phyloP scores from a whole-genome alignment of 179 eudicot species.

The Sideroxylon spinosum region DNA sequence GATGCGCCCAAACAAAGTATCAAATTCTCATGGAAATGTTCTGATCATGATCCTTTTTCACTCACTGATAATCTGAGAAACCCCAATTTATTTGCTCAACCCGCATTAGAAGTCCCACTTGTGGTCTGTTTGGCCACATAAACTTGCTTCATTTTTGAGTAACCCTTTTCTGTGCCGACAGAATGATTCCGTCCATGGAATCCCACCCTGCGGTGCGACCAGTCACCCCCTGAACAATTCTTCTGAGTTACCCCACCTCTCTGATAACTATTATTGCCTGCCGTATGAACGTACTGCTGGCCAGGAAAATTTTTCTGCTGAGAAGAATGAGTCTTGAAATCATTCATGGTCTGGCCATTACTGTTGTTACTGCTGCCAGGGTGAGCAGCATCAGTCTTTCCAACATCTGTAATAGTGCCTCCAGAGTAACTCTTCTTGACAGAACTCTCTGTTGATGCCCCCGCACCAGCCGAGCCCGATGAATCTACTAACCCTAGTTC shows the following conservation, averaged over 20 bases:
- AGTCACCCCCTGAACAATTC: constrained; percentile 49
- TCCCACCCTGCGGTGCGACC: constrained; percentile 69
- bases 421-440: constrained; percentile 31
- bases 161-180: constrained; percentile 53
- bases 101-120: constrained; percentile 33
- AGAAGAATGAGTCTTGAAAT: constrained; percentile 34
- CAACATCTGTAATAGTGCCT: constrained; percentile 30
- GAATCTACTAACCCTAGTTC: constrained; percentile 42
- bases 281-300: constrained; percentile 31
- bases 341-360: constrained; percentile 29
- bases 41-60: constrained; percentile 8
- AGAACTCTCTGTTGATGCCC: constrained; percentile 28
- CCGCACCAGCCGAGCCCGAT: constrained; percentile 25
- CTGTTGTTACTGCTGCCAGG: constrained; percentile 27
- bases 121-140: constrained; percentile 82
- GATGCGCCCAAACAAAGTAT: constrained; percentile 4
- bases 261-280: constrained; percentile 41
- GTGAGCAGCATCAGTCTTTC: constrained; percentile 25
- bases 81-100: constrained; percentile 10
- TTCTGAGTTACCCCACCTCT: constrained; percentile 49
- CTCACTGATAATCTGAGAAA: neutral
- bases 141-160: constrained; percentile 71
- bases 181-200: constrained; percentile 77
- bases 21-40: neutral
- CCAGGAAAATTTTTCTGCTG: constrained; percentile 43